phyloP scores from a whole-genome alignment of 1,284 basidiomycete species.

The Pascua sp. region DNA sequence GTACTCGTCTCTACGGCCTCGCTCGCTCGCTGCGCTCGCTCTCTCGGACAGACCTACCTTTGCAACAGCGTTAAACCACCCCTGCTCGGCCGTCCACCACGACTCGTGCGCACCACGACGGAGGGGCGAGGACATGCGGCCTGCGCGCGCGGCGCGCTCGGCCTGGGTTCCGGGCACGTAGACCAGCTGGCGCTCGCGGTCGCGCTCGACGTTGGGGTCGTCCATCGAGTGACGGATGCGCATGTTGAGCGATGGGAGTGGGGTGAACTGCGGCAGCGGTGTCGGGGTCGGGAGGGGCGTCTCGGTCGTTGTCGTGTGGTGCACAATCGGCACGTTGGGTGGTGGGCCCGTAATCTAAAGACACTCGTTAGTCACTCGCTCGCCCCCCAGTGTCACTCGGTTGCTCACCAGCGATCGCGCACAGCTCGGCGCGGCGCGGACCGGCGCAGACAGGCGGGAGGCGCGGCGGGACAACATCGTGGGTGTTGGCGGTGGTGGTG shows the following conservation, averaged over 20 bases:
- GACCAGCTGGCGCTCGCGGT: conserved; percentile 21
- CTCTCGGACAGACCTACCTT: conserved; percentile 25
- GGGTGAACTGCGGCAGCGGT: conserved; percentile 34
- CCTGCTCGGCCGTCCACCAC: conserved; percentile 46
- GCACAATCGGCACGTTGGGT: conserved; percentile 27
- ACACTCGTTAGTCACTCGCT: background rate
- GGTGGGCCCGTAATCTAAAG: conserved; percentile 46
- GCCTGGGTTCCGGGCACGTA: conserved; percentile 39
- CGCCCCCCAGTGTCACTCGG: background rate
- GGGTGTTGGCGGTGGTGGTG: conserved; percentile 3
- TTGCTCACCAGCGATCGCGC: conserved; percentile 8
- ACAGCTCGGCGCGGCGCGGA: conserved; percentile 3
- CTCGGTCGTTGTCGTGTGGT: conserved; percentile 24
- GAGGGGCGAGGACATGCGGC: conserved; percentile 37
- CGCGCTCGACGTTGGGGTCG: conserved; percentile 17
- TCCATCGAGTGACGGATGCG: conserved; percentile 20
- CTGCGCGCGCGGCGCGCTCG: conserved; percentile 30
- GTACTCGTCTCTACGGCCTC: no score
- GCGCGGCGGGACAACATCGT: conserved; percentile 17
- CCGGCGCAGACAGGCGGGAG: conserved; percentile 3
- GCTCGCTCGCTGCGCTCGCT: background rate
- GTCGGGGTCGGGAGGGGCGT: conserved; percentile 34
- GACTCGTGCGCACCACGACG: conserved; percentile 46
- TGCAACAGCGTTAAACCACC: conserved; percentile 47
- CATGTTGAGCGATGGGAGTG: conserved; percentile 18